Evolutionary conservation across 1,284 basidiomycete genomes (phyloP), one percentile per base, ranked within the genome.

Genomic region (Ceratorhiza oryzae-sativae): DNA sequence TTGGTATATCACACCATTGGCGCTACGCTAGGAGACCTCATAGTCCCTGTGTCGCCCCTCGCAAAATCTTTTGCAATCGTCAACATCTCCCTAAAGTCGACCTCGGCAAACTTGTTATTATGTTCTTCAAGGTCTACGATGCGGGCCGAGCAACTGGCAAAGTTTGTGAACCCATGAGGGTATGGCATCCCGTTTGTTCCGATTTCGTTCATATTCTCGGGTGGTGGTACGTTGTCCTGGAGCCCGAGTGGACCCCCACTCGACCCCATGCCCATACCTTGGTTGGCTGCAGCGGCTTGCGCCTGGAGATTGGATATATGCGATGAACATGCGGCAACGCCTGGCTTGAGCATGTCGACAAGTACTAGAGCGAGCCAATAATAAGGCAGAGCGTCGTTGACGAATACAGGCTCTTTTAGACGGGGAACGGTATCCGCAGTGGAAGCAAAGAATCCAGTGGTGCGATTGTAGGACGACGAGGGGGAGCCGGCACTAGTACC

Each of bases 311-410:
- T 49, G 25, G 65, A 15, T 34, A 48, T 46, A 23, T 46, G 41
- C 59, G 59, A 61, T n/a, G 70, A 20, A 39, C 39, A 27, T 10
- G 61, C 58, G 12, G 56, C 67, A 23, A 72, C 34, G 20, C 65
- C 72, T 20, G 65, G 67, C 27, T 71, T 73, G 48, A 82, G 76
- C 25, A 79, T 77, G 56, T 78, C 78, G 27, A 81, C 75, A 41
- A 83, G 76, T 6, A 79, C 79, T 48, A 80, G 78, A 6, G 79
- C 79, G 13, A 83, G 79, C 81, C 80, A 83, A 73, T 80, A 83
- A 76, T 80, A 81, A 3, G 82, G 82, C 27, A 82, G 75, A 13
- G 81, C 82, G 75, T 83, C 81, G 46, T 76, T 73, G 62, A 76
- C 71, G 20, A 76, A 72, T 3, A 71, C 65, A 12, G 71, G 71